Evolutionary conservation across 257 asterid species (phyloP), one percentile per base, ranked within the genome.

Genomic region (Forsythia viridissima): DNA sequence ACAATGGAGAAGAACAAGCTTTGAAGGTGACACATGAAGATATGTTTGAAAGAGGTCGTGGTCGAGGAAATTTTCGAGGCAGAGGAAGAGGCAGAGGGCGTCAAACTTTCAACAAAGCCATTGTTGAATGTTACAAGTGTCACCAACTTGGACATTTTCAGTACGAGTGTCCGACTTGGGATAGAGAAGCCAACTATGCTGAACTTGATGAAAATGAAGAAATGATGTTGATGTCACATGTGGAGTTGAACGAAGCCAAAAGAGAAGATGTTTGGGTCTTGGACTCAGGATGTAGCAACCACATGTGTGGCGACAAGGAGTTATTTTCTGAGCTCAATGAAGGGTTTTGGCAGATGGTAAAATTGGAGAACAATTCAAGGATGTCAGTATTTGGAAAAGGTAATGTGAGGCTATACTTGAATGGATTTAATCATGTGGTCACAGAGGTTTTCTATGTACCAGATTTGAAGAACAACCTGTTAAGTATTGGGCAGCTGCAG

Each of bases 161-260:
- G 74, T 70, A 70, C 40, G 74, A 70, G 41, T 70, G 74, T 70
- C 24, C 30, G 5, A 70, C 40, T 24, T 69, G 55, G 55, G 46
- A 40, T 12, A 71, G 41, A 10, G 36, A 71, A 18, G 37, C 55
- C 15, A 39, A 71, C 57, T 70, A 70, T 12, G 24, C 74, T 70
- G 30, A 70, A 39, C n/a, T 39, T 10, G 30, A 6, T 40, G 34
- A 41, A 37, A 11, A 71, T 0, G 34, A 71, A 40, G 57, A 71
- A 6, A 71, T 39, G 34, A 2, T 8, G 0, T 3, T 68, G 42
- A 68, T 68, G 72, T 38, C 43, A 8, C 0, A 3, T 4, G 43
- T 30, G 38, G 71, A 24, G 40, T 24, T 34, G 40, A 20, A 67
- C 38, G 2, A 67, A 43, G 51, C 51, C 12, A 43, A 43, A 6